phyloP scores from a whole-genome alignment of 495 filamentous ascomycete genomes.

The Neurospora tetraspora region DNA sequence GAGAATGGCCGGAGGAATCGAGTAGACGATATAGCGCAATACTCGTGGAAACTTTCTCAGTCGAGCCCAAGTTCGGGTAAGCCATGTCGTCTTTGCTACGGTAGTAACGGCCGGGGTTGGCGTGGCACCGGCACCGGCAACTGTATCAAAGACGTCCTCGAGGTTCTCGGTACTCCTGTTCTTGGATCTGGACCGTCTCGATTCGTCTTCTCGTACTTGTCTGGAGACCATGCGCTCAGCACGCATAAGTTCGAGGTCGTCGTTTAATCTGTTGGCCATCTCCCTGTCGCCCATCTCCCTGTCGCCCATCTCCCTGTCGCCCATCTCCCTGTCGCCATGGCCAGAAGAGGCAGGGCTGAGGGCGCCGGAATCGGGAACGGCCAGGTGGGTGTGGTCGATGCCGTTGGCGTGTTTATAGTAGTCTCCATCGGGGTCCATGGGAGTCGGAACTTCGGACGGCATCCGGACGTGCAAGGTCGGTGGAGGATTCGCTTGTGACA shows the following conservation, averaged over 20 bases:
- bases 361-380: constrained; percentile 6
- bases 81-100: constrained; percentile 53
- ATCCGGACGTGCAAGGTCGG: constrained; percentile 16
- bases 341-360: constrained; percentile 12
- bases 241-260: constrained; percentile 75
- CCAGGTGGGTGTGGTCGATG: constrained; percentile 13
- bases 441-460: constrained; percentile 13
- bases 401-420: constrained; percentile 8
- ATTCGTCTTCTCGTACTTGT: constrained; percentile 29
- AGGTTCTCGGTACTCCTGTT: constrained; percentile 37
- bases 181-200: constrained; percentile 25
- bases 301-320: constrained; percentile 39
- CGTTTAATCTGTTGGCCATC: constrained; percentile 61
- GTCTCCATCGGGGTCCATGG: constrained; percentile 12
- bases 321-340: constrained; percentile 39
- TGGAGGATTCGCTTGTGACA: background rate
- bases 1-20: constrained; percentile 61
- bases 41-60: constrained; percentile 69
- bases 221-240: constrained; percentile 66
- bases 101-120: constrained; percentile 45
- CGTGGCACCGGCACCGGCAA: constrained; percentile 30
- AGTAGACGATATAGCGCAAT: constrained; percentile 80
- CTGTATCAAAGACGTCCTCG: constrained; percentile 76
- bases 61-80: constrained; percentile 34
- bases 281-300: constrained; percentile 51